Evolutionary conservation across 1,284 basidiomycete species (phyloP).

Genomic region (Rhodotorula mucilaginosa): DNA sequence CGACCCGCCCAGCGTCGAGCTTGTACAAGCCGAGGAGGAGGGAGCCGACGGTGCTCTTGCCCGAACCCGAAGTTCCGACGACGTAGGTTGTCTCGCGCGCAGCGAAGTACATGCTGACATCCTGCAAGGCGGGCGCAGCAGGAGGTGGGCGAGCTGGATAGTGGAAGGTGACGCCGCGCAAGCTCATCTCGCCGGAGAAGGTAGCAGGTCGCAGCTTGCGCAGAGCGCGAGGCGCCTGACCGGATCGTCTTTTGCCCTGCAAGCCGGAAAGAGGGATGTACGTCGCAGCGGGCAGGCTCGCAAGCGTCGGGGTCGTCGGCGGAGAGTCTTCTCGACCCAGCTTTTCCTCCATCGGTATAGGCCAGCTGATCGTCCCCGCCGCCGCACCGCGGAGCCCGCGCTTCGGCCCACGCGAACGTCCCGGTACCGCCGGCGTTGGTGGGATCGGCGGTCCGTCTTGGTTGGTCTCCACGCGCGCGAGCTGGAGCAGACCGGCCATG

Average conservation of each 20-base stretch:
- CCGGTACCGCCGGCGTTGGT: background rate
- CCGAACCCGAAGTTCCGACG: slow-evolving; percentile 84
- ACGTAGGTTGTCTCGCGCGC: slow-evolving; percentile 86
- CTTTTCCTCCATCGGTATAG: background rate
- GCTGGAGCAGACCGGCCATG: slow-evolving; percentile 61
- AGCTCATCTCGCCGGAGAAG: slow-evolving; percentile 67
- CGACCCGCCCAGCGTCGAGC: slow-evolving; percentile 54
- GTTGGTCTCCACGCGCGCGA: slow-evolving; percentile 12
- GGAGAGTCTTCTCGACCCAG: slow-evolving; percentile 1
- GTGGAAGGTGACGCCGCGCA: slow-evolving; percentile 74
- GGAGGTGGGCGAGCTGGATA: slow-evolving; percentile 74
- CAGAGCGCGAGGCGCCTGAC: slow-evolving; percentile 28
- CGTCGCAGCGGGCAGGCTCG: slow-evolving; percentile 7
- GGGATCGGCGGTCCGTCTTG: background rate
- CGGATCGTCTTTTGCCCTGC: background rate
- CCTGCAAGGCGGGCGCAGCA: slow-evolving; percentile 56
- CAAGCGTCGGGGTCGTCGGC: slow-evolving; percentile 20
- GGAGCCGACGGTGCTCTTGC: slow-evolving; percentile 87
- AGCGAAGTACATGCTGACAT: slow-evolving; percentile 72
- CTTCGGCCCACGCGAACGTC: background rate
- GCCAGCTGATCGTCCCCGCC: slow-evolving; percentile 1
- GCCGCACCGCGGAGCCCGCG: background rate
- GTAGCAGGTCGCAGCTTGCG: slow-evolving; percentile 43
- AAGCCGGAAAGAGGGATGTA: slow-evolving; percentile 30
- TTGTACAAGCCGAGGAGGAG: slow-evolving; percentile 77